A percentile compares a stretch with the other conserved stretches of the same genome.
phyloP scores from a whole-genome alignment of 1,284 basidiomycete genomes.

The Fistulina hepatica region DNA sequence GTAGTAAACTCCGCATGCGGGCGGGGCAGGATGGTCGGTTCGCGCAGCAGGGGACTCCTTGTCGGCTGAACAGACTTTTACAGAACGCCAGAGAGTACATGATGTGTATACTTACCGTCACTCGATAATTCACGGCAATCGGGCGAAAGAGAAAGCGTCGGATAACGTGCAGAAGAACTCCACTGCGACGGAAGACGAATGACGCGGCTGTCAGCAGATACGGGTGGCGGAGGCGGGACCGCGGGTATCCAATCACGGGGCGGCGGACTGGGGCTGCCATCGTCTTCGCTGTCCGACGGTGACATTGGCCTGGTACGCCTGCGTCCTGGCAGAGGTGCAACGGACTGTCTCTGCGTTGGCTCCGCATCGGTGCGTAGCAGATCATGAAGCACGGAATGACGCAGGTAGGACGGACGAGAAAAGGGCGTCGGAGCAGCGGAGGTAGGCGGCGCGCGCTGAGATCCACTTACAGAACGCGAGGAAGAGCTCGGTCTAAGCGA shows the following conservation, averaged over 20 bases:
- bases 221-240: slow-evolving; percentile 18
- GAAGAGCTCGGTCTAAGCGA: slow-evolving; percentile 14
- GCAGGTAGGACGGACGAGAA: slow-evolving; percentile 59
- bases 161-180: slow-evolving; percentile 56
- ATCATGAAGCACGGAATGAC: slow-evolving; percentile 60
- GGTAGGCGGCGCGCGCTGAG: slow-evolving; percentile 28
- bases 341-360: no score
- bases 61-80: no score
- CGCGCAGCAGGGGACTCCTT: slow-evolving; percentile 75
- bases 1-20: slow-evolving; percentile 81
- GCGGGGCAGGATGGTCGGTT: slow-evolving; percentile 64
- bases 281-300: slow-evolving; percentile 51
- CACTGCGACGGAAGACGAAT: slow-evolving; percentile 67
- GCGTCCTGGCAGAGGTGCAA: slow-evolving; percentile 14
- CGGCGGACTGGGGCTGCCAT: slow-evolving; percentile 42
- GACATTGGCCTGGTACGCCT: slow-evolving; percentile 18
- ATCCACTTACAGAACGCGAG: slow-evolving; percentile 25
- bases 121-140: slow-evolving; percentile 67
- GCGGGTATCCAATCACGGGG: slow-evolving; percentile 20
- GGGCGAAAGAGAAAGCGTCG: slow-evolving; percentile 46
- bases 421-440: slow-evolving; percentile 30
- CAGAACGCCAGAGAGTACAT: slow-evolving; percentile 31
- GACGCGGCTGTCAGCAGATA: slow-evolving; percentile 30
- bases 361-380: slow-evolving; percentile 56
- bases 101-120: slow-evolving; percentile 33